Evolutionary conservation across 768 basidiomycete genomes (phyloP).

Genomic region (Auricularia sp.): DNA sequence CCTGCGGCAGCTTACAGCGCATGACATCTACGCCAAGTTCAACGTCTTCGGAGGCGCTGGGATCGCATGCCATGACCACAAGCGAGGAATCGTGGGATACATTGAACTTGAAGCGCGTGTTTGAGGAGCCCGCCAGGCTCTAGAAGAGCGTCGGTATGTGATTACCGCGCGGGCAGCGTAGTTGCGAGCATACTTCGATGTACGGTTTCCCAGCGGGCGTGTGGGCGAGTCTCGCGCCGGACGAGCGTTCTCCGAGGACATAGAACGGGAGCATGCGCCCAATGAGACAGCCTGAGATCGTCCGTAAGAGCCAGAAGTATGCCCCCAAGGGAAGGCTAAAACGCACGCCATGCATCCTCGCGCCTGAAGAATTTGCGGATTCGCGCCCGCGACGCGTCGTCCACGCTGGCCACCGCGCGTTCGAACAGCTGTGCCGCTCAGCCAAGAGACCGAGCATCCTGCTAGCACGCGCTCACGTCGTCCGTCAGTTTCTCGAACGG

Average conservation of each 20-base stretch:
- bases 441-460: neutral
- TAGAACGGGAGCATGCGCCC: constrained; percentile 65
- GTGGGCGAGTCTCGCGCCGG: constrained; percentile 39
- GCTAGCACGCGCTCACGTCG: constrained; percentile 20
- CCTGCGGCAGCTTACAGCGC: constrained; percentile 56
- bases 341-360: constrained; percentile 67
- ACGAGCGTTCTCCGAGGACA: constrained; percentile 47
- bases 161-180: constrained; percentile 6
- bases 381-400: constrained; percentile 42
- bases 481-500: constrained; percentile 27
- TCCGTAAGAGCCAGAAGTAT: neutral
- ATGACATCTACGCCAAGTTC: constrained; percentile 70
- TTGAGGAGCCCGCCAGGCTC: constrained; percentile 7
- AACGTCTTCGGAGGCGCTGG: neutral
- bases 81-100: constrained; percentile 71
- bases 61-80: constrained; percentile 50
- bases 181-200: constrained; percentile 30
- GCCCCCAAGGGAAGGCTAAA: no score
- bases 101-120: constrained; percentile 54
- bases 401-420: constrained; percentile 46
- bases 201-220: constrained; percentile 71
- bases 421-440: constrained; percentile 47
- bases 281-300: constrained; percentile 54
- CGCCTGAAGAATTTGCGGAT: constrained; percentile 60
- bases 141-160: neutral